Evolutionary conservation across 805 yeast species (phyloP), one percentile per base, ranked within the genome.

Genomic region (Wickerhamomyces rabaulensis): DNA sequence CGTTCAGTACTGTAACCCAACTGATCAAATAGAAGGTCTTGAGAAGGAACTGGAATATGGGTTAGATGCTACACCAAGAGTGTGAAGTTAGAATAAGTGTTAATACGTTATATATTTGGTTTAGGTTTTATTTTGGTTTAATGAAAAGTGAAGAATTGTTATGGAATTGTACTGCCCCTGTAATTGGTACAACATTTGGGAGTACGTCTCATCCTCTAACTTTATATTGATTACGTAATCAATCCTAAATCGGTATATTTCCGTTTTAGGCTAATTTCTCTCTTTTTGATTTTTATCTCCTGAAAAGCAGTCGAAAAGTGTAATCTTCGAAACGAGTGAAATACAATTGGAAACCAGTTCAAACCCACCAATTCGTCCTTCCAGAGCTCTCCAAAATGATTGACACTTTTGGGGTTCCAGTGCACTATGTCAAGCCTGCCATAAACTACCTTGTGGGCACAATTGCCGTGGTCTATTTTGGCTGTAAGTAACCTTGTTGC

Each of bases 1-100:
- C 31, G 43, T 54, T 1, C 52, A 38, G 31, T 45, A 43, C 17
- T 39, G 38, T 13, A 46, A 69, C 44, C 57, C 63, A 39, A 52
- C 43, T 19, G 49, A 47, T 21, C 57, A 55, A 8, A 59, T 70
- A 35, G 59, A 70, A 27, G 84, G 79, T 45, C 61, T 83, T 39
- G 90, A 83, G 53, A 77, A 73, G 50, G 90, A 84, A 52, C 61
- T 83, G 55, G 87, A 81, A 51, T 83, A 74, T 60, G 89, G 89
- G 2, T 61, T 83, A 39, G 89, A 84, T 63, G 61, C 39, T 19
- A 19, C n/a, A 13, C 25, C 22, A 19, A 36, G 39, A 20, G 39
- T 36, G 16, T 36, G 13, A 10, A 20, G 19, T 27, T 27, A 12
- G n/a, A 27, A 27, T 13, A 13, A 12, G 31, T 27, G 3, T 27